phyloP scores from a whole-genome alignment of 768 basidiomycete genomes.

The Russula sp. region DNA sequence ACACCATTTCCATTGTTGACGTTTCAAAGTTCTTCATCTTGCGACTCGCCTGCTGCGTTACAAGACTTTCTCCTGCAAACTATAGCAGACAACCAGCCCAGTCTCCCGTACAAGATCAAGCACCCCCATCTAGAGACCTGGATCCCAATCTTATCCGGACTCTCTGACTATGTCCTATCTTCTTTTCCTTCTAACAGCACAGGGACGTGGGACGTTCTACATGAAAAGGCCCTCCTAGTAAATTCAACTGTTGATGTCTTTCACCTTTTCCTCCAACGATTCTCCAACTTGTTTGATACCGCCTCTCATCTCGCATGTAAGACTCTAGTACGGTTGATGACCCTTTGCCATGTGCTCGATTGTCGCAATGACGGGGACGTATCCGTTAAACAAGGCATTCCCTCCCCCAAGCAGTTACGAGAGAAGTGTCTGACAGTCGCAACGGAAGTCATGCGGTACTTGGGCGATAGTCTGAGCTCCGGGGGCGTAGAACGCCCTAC shows the following conservation, averaged over 20 bases:
- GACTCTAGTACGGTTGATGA: slow-evolving; percentile 46
- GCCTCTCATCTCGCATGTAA: slow-evolving; percentile 43
- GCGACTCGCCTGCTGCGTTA: slow-evolving; percentile 22
- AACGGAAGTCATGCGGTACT: slow-evolving; percentile 40
- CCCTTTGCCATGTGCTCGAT: slow-evolving; percentile 51
- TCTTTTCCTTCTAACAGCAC: slow-evolving; percentile 50
- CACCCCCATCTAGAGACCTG: slow-evolving; percentile 38
- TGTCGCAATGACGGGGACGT: slow-evolving; percentile 50
- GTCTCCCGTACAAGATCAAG: slow-evolving; percentile 15
- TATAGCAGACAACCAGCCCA: slow-evolving; percentile 20
- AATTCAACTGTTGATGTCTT: slow-evolving; percentile 52
- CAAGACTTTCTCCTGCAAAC: slow-evolving; percentile 20
- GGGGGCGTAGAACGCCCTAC: slow-evolving; percentile 31
- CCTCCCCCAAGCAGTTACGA: slow-evolving; percentile 46
- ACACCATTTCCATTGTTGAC: slow-evolving; percentile 21
- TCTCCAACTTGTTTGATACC: slow-evolving; percentile 46
- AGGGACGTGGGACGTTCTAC: slow-evolving; percentile 47
- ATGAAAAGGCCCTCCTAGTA: slow-evolving; percentile 52
- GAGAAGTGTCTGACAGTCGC: slow-evolving; percentile 41
- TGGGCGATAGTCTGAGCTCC: slow-evolving; percentile 37
- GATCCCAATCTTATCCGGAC: slow-evolving; percentile 43
- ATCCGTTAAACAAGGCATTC: slow-evolving; percentile 34
- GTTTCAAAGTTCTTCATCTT: slow-evolving; percentile 16
- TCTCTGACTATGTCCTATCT: slow-evolving; percentile 45
- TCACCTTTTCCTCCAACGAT: slow-evolving; percentile 39